phyloP scores from a whole-genome alignment of 352 stramenopile species.

The Pythium oligandrum region DNA sequence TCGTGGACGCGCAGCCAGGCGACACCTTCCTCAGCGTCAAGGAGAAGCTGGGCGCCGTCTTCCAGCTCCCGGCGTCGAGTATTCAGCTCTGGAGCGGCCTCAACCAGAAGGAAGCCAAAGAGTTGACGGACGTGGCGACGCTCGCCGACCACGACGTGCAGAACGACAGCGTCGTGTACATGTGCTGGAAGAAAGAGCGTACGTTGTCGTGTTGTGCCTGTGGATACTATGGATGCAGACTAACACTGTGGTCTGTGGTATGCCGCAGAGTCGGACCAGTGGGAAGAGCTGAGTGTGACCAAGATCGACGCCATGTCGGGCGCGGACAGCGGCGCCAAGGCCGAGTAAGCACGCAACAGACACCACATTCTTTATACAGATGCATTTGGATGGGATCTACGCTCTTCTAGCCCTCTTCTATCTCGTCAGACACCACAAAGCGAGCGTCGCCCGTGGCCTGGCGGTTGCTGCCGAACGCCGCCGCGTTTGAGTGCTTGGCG shows the following conservation, averaged over 20 bases:
- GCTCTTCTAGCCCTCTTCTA: background rate
- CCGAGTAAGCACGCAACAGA: constrained; percentile 14
- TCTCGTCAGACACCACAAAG: constrained; percentile 2
- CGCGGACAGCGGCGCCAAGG: constrained; percentile 14
- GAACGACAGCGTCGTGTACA: constrained; percentile 82
- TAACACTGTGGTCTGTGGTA: too few species aligned
- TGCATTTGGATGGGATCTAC: background rate
- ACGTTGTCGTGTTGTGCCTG: constrained; percentile 10
- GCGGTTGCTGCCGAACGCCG: constrained; percentile 38
- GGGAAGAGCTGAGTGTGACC: constrained; percentile 72
- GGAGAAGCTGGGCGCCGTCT: constrained; percentile 67
- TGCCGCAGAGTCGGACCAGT: constrained; percentile 60
- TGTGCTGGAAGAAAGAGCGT: constrained; percentile 89
- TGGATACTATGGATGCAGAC: too few species aligned
- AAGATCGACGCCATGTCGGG: constrained; percentile 44
- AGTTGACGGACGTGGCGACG: constrained; percentile 72
- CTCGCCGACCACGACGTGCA: constrained; percentile 79
- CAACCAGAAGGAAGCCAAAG: constrained; percentile 70
- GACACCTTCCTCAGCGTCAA: constrained; percentile 84
- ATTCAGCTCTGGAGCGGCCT: constrained; percentile 73
- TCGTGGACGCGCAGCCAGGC: constrained; percentile 72
- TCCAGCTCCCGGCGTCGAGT: constrained; percentile 47
- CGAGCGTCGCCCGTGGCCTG: constrained; percentile 36
- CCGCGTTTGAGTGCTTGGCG: constrained; percentile 69
- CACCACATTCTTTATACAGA: constrained; percentile 2